A percentile compares a stretch with the other conserved stretches of the same genome.
Conservation (phyloP, 164 flowering plant species). For the Litsea cubeba region DNA sequence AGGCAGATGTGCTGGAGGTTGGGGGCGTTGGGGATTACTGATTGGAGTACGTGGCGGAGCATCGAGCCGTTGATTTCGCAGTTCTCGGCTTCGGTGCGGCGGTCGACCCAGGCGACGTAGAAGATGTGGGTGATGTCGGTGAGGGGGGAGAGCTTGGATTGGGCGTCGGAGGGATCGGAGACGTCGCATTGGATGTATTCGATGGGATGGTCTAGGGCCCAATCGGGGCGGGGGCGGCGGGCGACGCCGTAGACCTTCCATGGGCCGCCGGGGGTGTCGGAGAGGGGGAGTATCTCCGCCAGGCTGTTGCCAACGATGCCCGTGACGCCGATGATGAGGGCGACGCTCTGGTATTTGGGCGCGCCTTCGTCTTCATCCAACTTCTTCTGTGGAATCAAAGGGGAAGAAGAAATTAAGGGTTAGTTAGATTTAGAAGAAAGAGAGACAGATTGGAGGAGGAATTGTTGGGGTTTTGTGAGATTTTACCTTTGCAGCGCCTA, state of each 20-base stretch:
- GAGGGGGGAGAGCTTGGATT: constrained; percentile 50
- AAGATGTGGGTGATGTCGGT: constrained; percentile 72
- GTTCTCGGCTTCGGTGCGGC: constrained; percentile 45
- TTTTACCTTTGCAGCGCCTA: constrained; percentile 59
- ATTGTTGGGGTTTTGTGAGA: background rate
- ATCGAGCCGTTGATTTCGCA: constrained; percentile 46
- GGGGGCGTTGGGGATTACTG: constrained; percentile 57
- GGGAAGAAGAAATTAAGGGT: too few relatives aligned
- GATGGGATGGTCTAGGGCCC: constrained; percentile 54
- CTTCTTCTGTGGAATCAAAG: constrained; percentile 44
- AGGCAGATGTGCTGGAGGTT: constrained; percentile 64
- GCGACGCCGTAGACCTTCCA: constrained; percentile 90
- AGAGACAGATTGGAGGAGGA: background rate
- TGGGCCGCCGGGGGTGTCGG: constrained; percentile 85
- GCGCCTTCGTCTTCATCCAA: constrained; percentile 42
- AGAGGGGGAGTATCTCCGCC: constrained; percentile 74
- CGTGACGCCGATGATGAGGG: constrained; percentile 64
- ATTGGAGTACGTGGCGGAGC: constrained; percentile 60
- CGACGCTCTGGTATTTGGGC: constrained; percentile 48
- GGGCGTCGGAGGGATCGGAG: constrained; percentile 36
- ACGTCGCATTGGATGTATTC: constrained; percentile 76
- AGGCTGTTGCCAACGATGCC: constrained; percentile 85
- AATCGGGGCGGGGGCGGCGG: constrained; percentile 58
- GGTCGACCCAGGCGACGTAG: constrained; percentile 60
- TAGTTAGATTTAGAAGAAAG: background rate